Percentiles rank a stretch among this genome's conserved stretches.
phyloP scores from a whole-genome alignment of 495 filamentous ascomycete species.

The Tetracladium marchalianum region DNA sequence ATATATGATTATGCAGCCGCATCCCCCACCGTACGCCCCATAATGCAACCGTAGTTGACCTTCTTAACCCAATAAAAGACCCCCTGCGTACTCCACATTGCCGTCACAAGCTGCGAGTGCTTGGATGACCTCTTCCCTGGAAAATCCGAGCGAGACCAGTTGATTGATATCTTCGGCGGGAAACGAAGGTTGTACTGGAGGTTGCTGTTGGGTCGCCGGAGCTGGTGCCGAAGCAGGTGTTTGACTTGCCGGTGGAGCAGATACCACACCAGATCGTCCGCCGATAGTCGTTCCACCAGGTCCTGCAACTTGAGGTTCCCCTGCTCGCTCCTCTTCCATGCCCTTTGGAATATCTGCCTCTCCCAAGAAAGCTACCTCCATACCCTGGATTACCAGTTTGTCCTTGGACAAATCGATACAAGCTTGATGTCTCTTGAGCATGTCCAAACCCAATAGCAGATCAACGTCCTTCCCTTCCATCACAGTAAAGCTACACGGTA shows the following conservation, averaged over 20 bases:
- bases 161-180: slow-evolving; percentile 55
- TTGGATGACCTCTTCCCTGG: slow-evolving; percentile 62
- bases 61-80: slow-evolving; percentile 55
- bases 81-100: slow-evolving; percentile 78
- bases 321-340: slow-evolving; percentile 56
- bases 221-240: slow-evolving; percentile 23
- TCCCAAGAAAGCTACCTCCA: slow-evolving; percentile 79
- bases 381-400: slow-evolving; percentile 75
- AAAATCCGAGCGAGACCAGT: slow-evolving; percentile 71
- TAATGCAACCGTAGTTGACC: too few species aligned
- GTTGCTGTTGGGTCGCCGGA: slow-evolving; percentile 10
- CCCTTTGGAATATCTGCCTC: slow-evolving; percentile 88
- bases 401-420: slow-evolving; percentile 77
- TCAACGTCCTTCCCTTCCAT: slow-evolving; percentile 99
- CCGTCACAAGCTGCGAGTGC: slow-evolving; percentile 77
- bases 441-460: slow-evolving; percentile 86
- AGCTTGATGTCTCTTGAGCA: slow-evolving; percentile 90
- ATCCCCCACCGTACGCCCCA: too few species aligned
- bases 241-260: slow-evolving; percentile 23
- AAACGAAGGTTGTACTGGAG: slow-evolving; percentile 28
- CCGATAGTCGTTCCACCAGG: slow-evolving; percentile 80
- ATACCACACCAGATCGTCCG: slow-evolving; percentile 72
- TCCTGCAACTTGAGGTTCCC: slow-evolving; percentile 80
- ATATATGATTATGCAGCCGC: too few species aligned
- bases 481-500: slow-evolving; percentile 96